Base-by-base conservation (phyloP, 208 protist genomes). In the Crithidia expoeki region DNA sequence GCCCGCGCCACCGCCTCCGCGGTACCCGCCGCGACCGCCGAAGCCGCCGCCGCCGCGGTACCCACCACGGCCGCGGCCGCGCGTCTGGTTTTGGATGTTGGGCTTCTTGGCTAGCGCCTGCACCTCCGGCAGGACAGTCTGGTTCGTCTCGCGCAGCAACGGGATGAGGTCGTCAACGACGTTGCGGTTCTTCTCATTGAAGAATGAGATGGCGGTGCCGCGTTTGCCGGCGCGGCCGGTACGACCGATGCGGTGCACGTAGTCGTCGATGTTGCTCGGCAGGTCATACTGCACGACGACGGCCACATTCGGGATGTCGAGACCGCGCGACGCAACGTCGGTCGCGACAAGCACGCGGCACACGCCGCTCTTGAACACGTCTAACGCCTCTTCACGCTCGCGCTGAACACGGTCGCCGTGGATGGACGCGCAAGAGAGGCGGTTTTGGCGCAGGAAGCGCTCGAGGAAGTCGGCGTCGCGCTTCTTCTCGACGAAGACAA, bases 401-500 rank as follows among this genome's bases (percentile, higher is more conserved):
- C 87, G 84, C 80, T 98, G 95, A 25, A 92, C 88, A 61, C 97
- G 92, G 91, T 99, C 98, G 60, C 98, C 98, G 84, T 99, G 98
- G 53, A 99, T 99, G 34, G 94, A 98, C n/a, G 93, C 93, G 33
- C 88, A 94, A 25, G 78, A 50, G 58, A 98, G 91, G 32, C 77
- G 80, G 65, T 81, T 85, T 60, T 92, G 69, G 62, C 77, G 82
- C 7, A 99, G 88, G 70, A 93, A 98, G 34, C 94, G 83, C 67
- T 99, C 95, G 23, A 99, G 72, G 68, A 86, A 82, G 71, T 99
- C 93, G 28, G 99, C 99, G 46, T 96, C 92, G 51, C 94, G 88
- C 86, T 99, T 99, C 67, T 99, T 99, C 80, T 99, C 98, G 1
- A 99, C 98, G 81, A 99, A 99, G 51, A 99, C 90, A 40, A 97